Conservation (phyloP, 306 rosid genomes). For the Citrullus mucosospermus region DNA sequence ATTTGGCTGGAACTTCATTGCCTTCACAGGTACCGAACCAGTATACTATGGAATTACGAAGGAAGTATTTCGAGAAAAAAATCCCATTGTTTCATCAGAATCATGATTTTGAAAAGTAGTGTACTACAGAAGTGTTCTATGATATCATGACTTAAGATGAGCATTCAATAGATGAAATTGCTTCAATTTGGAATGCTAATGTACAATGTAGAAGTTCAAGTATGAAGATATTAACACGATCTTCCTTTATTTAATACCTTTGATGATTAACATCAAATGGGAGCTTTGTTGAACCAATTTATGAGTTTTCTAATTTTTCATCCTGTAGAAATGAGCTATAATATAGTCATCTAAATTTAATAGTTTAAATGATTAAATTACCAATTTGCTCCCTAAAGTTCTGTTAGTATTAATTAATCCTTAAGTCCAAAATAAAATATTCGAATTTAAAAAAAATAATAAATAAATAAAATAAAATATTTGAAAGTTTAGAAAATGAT, state of each 20-base stretch:
- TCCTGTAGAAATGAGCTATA: neutral
- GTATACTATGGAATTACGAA: constrained; percentile 64
- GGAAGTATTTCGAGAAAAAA: constrained; percentile 38
- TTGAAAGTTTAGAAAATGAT: no score
- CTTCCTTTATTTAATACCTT: neutral
- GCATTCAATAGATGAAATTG: neutral
- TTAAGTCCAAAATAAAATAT: neutral
- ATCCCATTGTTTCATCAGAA: constrained; percentile 1
- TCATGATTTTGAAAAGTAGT: constrained; percentile 3
- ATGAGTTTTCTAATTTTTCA: neutral
- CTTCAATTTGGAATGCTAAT: neutral
- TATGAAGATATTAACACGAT: neutral
- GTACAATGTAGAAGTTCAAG: neutral
- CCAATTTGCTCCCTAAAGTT: neutral
- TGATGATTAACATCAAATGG: neutral
- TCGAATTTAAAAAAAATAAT: no score
- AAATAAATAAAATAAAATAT: no score
- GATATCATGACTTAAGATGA: neutral
- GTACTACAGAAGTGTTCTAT: neutral
- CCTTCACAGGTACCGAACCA: constrained; percentile 34
- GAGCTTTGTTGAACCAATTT: neutral
- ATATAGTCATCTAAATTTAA: neutral
- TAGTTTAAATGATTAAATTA: neutral
- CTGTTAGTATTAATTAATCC: neutral
- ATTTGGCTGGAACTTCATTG: constrained; percentile 81